Base-by-base conservation (phyloP, 768 basidiomycete genomes). In the Tremella fuciformis region DNA sequence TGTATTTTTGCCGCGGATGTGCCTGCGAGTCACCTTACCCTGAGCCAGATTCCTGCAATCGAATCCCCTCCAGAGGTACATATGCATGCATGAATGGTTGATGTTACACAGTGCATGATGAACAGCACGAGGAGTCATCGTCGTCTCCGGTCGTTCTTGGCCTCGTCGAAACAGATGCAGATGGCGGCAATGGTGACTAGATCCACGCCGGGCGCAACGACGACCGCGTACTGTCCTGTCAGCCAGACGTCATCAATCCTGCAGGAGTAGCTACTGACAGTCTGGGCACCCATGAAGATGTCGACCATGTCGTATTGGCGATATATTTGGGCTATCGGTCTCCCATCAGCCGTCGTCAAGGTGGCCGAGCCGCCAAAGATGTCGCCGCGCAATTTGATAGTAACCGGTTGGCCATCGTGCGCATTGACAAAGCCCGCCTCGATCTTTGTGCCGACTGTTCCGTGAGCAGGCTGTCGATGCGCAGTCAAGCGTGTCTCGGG, bases 161-260 rank as follows among this genome's bases (percentile, higher is more conserved):
- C 64, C 34, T 74, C 73, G 50, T 74, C 73, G 57, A 77, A 68
- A 54, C 73, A 76, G 50, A 77, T 70, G 44, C 71, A 73, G 50
- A 76, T 65, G 1, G 73, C 77, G 19, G 74, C 66, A n/a, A 76
- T 73, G 13, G 76, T 62, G 1, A 70, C 63, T 13, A 75, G 62
- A 49, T 76, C 75, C 2, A 77, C 75, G 1, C 71, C 69, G 1
- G 73, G 70, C 7, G 75, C 75, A 48, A 76, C 65, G 13, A 65
- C 74, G 19, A 77, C 69, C 48, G 65, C 66, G 58, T 73, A 74
- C 69, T 72, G 41, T 44, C 47, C n/a, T 21, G 25, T 50, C 21
- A 50, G 26, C 21, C 24, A 22, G 29, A 34, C 29, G 29, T 34
- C 11, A 11, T 11, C 29, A 34, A 34, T 6, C 29, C 6, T 34